Conservation (phyloP, 1,284 basidiomycete genomes). For the Malassezia brasiliensis region DNA sequence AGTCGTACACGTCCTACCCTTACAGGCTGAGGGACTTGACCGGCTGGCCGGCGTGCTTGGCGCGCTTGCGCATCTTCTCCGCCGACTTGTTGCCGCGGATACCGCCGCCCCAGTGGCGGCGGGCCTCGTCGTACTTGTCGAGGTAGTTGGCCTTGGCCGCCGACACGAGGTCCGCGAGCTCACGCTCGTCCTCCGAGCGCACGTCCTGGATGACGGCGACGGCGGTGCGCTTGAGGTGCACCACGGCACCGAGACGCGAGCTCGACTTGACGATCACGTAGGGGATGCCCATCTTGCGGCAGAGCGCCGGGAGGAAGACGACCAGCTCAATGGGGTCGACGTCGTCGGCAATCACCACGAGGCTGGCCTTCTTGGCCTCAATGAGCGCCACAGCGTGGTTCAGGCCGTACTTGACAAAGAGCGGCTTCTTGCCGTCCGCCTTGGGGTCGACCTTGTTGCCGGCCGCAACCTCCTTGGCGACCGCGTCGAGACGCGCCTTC, state of each 20-base stretch:
- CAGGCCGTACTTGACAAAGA: conserved; percentile 91
- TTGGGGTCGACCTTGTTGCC: conserved; percentile 48
- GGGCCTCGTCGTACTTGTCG: conserved; percentile 88
- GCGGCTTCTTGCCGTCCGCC: conserved; percentile 62
- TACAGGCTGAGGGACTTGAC: background rate
- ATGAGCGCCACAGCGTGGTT: conserved; percentile 93
- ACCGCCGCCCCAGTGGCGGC: conserved; percentile 92
- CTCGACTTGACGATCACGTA: conserved; percentile 97
- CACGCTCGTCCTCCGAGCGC: conserved; percentile 82
- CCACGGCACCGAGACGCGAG: conserved; percentile 88
- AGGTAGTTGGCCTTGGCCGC: conserved; percentile 91
- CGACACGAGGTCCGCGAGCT: conserved; percentile 81
- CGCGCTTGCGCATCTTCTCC: conserved; percentile 85
- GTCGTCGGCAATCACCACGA: conserved; percentile 94
- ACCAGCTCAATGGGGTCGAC: conserved; percentile 94
- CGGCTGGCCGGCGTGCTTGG: conserved; percentile 65
- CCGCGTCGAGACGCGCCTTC: conserved; percentile 76
- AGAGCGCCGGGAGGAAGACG: conserved; percentile 92
- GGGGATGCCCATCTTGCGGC: conserved; percentile 97
- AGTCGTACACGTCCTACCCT: background rate
- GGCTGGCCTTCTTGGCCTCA: conserved; percentile 83
- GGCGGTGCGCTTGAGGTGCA: conserved; percentile 95
- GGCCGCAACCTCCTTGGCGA: conserved; percentile 69
- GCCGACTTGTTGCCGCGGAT: conserved; percentile 83
- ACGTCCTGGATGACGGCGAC: conserved; percentile 86